Evolutionary conservation across 1,284 basidiomycete species (phyloP).

Genomic region (Irpex sp.): DNA sequence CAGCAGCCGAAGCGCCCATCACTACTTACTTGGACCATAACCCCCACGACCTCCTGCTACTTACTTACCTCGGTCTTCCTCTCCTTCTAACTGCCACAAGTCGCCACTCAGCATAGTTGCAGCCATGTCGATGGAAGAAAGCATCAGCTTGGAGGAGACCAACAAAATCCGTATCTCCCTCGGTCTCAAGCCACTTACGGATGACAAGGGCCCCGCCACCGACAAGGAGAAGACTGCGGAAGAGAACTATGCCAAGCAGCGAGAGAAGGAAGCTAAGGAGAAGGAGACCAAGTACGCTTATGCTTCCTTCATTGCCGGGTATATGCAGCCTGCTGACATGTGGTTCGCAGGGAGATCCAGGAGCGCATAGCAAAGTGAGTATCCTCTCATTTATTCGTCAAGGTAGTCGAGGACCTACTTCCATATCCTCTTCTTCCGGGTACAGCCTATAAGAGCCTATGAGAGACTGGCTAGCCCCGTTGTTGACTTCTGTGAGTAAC

Average conservation of each 20-base stretch:
- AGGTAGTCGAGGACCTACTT: constrained; percentile 36
- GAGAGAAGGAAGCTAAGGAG: constrained; percentile 68
- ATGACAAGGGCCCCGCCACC: constrained; percentile 62
- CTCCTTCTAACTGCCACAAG: neutral
- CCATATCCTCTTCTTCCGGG: constrained; percentile 39
- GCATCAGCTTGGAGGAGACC: constrained; percentile 94
- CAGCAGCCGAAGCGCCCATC: neutral
- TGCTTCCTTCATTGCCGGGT: constrained; percentile 13
- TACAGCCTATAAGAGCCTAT: constrained; percentile 8
- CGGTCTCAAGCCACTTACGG: constrained; percentile 91
- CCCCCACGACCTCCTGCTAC: neutral
- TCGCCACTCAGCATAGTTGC: neutral
- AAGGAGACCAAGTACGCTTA: constrained; percentile 71
- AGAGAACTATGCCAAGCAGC: constrained; percentile 75
- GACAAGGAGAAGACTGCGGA: constrained; percentile 80
- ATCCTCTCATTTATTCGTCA: constrained; percentile 14
- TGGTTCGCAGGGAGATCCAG: constrained; percentile 56
- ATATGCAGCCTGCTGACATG: constrained; percentile 11
- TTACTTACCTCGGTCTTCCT: neutral
- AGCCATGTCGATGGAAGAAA: constrained; percentile 74
- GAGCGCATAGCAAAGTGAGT: constrained; percentile 91
- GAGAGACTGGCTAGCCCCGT: too few species aligned
- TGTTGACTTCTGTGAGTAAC: neutral
- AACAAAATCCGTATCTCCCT: constrained; percentile 95
- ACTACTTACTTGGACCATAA: neutral